A percentile compares a stretch with the other conserved stretches of the same genome.
These are phyloP conservation scores for Pleurotus tuber-regium DNA, from an alignment of 768 basidiomycete genomes.

Conservation along the genomic window DNA sequence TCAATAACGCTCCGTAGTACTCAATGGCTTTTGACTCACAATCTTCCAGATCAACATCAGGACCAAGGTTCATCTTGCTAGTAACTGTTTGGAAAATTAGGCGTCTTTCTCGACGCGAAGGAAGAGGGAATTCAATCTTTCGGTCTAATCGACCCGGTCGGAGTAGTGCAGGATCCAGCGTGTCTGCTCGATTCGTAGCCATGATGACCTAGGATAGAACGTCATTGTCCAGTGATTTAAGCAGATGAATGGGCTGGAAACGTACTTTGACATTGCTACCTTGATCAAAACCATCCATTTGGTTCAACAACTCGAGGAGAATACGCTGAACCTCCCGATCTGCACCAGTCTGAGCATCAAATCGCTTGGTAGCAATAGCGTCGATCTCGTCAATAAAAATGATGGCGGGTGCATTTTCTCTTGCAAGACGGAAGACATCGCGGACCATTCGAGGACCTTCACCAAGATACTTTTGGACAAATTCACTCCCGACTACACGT, in stretches of 20 bases:
- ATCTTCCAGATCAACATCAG: conserved; percentile 97
- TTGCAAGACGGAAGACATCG: conserved; percentile 95
- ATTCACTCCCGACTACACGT: conserved; percentile 96
- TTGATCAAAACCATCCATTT: conserved; percentile 99
- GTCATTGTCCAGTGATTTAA: conserved; percentile 3
- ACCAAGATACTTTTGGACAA: conserved; percentile 99
- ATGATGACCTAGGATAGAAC: conserved; percentile 79
- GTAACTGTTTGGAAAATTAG: conserved; percentile 98
- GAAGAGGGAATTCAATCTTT: conserved; percentile 98
- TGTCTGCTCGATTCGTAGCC: conserved; percentile 99
- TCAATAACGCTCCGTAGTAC: no score
- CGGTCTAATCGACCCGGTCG: conserved; percentile 97
- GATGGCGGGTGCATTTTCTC: conserved; percentile 96
- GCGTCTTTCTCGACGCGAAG: conserved; percentile 91
- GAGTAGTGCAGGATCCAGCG: conserved; percentile 93
- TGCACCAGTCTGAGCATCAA: conserved; percentile 98
- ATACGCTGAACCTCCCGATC: conserved; percentile 99
- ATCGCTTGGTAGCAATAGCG: conserved; percentile 98
- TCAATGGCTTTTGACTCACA: conserved; percentile 63
- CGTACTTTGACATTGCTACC: conserved; percentile 95
- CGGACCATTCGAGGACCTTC: conserved; percentile 99
- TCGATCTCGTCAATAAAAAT: conserved; percentile 99
- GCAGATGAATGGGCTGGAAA: background rate
- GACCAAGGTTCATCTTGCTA: conserved; percentile 94
- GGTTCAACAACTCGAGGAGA: conserved; percentile 91